phyloP scores from a whole-genome alignment of 345 rosid genomes.

The Lepidium sativum region DNA sequence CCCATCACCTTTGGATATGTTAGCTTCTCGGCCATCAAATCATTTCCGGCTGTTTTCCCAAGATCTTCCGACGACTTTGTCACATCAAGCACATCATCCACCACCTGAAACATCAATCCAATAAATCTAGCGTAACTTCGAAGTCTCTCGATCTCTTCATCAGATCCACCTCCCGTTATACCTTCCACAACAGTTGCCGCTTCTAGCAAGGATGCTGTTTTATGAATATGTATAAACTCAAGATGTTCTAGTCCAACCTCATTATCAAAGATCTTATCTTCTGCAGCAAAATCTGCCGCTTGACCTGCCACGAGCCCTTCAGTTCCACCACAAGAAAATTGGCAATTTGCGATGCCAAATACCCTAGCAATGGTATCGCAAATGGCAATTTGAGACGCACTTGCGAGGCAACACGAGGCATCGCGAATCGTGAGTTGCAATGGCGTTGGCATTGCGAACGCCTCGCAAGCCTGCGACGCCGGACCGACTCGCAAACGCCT shows the following conservation, averaged over 20 bases:
- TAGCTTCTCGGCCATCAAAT: conserved; percentile 48
- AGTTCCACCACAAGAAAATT: too few species aligned
- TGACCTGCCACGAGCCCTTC: conserved; percentile 79
- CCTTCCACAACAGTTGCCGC: conserved; percentile 52
- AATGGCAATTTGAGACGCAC: too few species aligned
- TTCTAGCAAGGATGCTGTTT: conserved; percentile 61
- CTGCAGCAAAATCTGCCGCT: conserved; percentile 50
- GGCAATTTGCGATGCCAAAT: too few species aligned
- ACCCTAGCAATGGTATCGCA: too few species aligned
- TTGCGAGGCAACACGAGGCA: too few species aligned
- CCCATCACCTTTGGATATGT: conserved; percentile 70
- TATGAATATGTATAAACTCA: conserved; percentile 66
- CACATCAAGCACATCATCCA: conserved; percentile 77
- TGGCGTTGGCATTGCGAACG: too few species aligned
- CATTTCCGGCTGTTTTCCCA: conserved; percentile 74
- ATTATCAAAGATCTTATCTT: conserved; percentile 17
- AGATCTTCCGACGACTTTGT: conserved; percentile 60
- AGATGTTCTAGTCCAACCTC: conserved; percentile 40
- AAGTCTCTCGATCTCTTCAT: conserved; percentile 54
- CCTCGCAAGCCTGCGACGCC: too few species aligned
- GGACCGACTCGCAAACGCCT: too few species aligned
- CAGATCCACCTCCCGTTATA: conserved; percentile 56
- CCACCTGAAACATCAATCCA: conserved; percentile 73
- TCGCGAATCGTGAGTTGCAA: too few species aligned
- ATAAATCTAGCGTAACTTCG: conserved; percentile 50